A percentile compares a stretch with the other conserved stretches of the same genome.
phyloP scores from a whole-genome alignment of 208 protist genomes.

The Trypanosoma grayi region DNA sequence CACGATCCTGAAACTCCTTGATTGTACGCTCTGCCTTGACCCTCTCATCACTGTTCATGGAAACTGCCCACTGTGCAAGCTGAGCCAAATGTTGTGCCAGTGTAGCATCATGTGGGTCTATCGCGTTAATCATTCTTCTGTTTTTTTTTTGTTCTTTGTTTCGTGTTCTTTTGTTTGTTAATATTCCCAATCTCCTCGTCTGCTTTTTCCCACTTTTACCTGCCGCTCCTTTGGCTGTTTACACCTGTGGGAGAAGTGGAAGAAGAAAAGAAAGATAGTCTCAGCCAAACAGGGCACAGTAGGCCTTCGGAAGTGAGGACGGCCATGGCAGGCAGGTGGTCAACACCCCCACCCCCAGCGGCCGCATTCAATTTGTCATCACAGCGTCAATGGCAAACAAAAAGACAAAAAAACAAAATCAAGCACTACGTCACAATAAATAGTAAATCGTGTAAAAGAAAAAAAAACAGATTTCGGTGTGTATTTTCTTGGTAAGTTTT shows the following conservation, averaged over 20 bases:
- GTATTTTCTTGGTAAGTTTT: neutral
- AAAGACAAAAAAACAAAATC: too few species aligned
- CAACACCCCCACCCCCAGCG: too few species aligned
- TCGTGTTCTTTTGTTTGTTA: constrained; percentile 2
- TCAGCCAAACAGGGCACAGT: too few species aligned
- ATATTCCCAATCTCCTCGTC: neutral
- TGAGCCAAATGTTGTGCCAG: constrained; percentile 30
- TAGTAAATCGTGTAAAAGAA: too few species aligned
- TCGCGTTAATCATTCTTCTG: constrained; percentile 35
- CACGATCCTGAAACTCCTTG: constrained; percentile 52
- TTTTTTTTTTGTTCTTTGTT: constrained; percentile 1
- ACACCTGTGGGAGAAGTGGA: too few species aligned
- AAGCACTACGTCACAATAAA: too few species aligned
- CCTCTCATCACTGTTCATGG: constrained; percentile 45
- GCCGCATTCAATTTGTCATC: too few species aligned
- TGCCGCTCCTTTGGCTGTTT: neutral
- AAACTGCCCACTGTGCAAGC: constrained; percentile 40
- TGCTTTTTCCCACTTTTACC: constrained; percentile 1
- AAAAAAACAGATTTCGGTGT: too few species aligned
- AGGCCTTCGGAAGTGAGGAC: too few species aligned
- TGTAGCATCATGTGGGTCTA: constrained; percentile 45
- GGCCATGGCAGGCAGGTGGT: too few species aligned
- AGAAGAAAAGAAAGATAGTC: neutral
- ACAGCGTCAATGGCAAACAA: too few species aligned
- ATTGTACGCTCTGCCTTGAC: constrained; percentile 56